These are phyloP conservation scores for Westerdykella sp. DNA, from an alignment of 2,329 filamentous ascomycete species.

Conservation along the genomic window DNA sequence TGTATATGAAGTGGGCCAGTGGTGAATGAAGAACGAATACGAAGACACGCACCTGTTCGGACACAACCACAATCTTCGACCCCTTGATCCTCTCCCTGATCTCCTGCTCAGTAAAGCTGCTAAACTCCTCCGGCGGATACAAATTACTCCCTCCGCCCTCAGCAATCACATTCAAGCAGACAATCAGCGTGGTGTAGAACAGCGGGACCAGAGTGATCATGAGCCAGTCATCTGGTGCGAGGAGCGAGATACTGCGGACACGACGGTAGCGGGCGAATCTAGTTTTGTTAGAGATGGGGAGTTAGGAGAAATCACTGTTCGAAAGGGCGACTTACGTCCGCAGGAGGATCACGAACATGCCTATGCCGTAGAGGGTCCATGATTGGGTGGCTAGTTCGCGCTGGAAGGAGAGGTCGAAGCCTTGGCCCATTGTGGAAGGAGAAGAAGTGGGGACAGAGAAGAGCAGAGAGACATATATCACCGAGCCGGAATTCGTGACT, in stretches of 20 bases:
- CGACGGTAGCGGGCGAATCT: slow-evolving; percentile 25
- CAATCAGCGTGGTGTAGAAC: slow-evolving; percentile 39
- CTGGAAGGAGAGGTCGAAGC: slow-evolving; percentile 15
- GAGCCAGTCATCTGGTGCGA: slow-evolving; percentile 26
- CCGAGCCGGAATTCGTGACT: too few species aligned
- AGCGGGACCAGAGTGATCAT: slow-evolving; percentile 23
- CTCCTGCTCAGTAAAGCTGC: slow-evolving; percentile 33
- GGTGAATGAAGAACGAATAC: not conserved
- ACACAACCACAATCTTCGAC: slow-evolving; percentile 42
- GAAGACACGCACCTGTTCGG: slow-evolving; percentile 36
- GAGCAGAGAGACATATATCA: too few species aligned
- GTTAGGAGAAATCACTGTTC: not conserved
- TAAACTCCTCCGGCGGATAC: slow-evolving; percentile 34
- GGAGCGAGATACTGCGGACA: slow-evolving; percentile 13
- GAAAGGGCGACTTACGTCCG: slow-evolving; percentile 17
- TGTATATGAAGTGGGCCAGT: not conserved
- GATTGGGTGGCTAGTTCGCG: slow-evolving; percentile 16
- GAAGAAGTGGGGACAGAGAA: too few species aligned
- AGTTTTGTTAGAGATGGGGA: not conserved
- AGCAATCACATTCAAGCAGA: slow-evolving; percentile 39
- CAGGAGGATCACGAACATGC: slow-evolving; percentile 23
- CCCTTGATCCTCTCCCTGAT: slow-evolving; percentile 41
- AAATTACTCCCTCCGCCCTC: slow-evolving; percentile 42
- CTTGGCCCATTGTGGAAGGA: slow-evolving; percentile 6
- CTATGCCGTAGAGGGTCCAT: slow-evolving; percentile 26